phyloP scores from a whole-genome alignment of 129 eudicot genomes.

The Arctium lappa region DNA sequence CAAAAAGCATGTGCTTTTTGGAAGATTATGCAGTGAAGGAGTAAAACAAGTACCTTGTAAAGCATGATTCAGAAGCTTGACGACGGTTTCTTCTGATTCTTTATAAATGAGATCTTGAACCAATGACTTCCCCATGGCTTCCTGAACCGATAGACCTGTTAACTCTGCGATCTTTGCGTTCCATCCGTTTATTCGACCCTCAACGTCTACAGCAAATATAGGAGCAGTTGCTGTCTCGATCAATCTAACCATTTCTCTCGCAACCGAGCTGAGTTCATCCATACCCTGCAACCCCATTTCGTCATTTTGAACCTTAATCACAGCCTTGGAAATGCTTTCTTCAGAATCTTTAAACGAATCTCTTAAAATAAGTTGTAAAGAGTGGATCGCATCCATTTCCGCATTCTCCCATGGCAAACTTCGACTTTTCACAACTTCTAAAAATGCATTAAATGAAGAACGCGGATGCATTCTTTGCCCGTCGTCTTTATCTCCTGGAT shows the following conservation, averaged over 20 bases:
- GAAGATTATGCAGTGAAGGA: conserved; percentile 1
- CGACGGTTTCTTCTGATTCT: conserved; percentile 72
- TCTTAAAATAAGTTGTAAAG: conserved; percentile 82
- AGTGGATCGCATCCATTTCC: conserved; percentile 96
- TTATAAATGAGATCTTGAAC: conserved; percentile 67
- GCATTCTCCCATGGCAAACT: conserved; percentile 94
- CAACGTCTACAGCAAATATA: conserved; percentile 83
- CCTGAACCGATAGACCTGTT: conserved; percentile 76
- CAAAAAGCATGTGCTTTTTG: too few relatives aligned
- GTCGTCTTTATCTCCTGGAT: conserved; percentile 86
- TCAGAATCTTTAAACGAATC: conserved; percentile 69
- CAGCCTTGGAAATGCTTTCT: conserved; percentile 56
- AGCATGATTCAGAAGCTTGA: conserved; percentile 67
- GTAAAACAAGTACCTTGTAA: conserved; percentile 60
- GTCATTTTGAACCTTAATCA: conserved; percentile 45
- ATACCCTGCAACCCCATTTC: conserved; percentile 66
- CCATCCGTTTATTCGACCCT: conserved; percentile 92
- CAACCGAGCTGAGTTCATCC: conserved; percentile 80
- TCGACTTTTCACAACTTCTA: conserved; percentile 85
- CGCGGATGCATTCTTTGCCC: conserved; percentile 95
- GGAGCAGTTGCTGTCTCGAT: conserved; percentile 99
- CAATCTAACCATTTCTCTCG: conserved; percentile 90
- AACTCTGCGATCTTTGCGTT: conserved; percentile 87
- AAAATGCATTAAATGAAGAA: conserved; percentile 83
- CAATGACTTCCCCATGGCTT: conserved; percentile 92